phyloP scores from a whole-genome alignment of 2,329 filamentous ascomycete species.

The Incumbomyces delicatus region DNA sequence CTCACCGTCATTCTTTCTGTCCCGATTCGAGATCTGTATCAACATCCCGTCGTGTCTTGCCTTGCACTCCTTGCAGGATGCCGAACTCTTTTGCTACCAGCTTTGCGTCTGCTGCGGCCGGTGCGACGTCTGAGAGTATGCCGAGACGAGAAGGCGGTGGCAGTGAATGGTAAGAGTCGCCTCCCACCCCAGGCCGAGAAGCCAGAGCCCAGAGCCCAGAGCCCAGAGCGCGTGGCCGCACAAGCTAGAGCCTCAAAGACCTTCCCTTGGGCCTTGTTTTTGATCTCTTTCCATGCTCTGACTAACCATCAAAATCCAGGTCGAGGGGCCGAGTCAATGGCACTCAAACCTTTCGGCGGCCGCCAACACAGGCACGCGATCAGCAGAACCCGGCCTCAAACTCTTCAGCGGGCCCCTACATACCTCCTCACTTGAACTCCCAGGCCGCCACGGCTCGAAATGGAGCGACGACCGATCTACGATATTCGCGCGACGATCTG shows the following conservation, averaged over 20 bases:
- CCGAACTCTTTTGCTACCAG: conserved; percentile 69
- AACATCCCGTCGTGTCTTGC: not conserved
- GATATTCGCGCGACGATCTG: conserved; percentile 72
- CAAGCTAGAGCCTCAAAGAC: not conserved
- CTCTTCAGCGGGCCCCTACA: conserved; percentile 42
- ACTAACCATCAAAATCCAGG: conserved; percentile 32
- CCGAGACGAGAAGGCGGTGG: conserved; percentile 49
- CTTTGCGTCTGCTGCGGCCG: conserved; percentile 74
- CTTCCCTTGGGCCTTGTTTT: conserved; percentile 1
- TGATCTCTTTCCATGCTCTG: not conserved
- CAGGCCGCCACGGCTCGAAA: conserved; percentile 40
- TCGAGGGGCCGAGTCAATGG: conserved; percentile 53
- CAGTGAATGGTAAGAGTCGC: conserved; percentile 60
- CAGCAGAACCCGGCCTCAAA: conserved; percentile 28
- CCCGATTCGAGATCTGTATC: not conserved
- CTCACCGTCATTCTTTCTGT: conserved; percentile 4
- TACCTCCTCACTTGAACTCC: conserved; percentile 50
- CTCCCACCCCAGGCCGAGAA: not conserved
- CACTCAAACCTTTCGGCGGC: conserved; percentile 57
- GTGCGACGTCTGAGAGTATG: conserved; percentile 54
- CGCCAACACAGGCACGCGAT: conserved; percentile 44
- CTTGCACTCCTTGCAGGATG: conserved; percentile 36
- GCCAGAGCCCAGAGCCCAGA: no score
- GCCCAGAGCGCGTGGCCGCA: no score
- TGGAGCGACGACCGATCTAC: conserved; percentile 43